phyloP scores from a whole-genome alignment of 2,329 filamentous ascomycete genomes.

The Beauveria sp. region DNA sequence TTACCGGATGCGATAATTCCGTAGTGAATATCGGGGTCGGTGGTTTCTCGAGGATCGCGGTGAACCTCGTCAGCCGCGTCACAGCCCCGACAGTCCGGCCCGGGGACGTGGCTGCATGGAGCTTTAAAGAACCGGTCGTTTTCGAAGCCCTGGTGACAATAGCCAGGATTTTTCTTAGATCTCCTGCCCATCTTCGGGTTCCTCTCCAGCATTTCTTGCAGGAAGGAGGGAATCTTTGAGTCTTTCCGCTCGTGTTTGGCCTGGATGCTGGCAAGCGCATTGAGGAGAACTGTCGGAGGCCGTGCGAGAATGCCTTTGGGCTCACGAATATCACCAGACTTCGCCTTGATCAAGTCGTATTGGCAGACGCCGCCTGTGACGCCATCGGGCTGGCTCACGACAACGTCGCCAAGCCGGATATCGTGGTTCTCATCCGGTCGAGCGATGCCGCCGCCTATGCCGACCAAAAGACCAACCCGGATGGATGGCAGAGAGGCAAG shows the following conservation, averaged over 20 bases:
- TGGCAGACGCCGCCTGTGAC: constrained; percentile 16
- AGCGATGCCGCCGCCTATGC: constrained; percentile 13
- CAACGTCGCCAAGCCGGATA: constrained; percentile 21
- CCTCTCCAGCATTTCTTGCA: too few species aligned
- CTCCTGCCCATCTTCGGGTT: not conserved
- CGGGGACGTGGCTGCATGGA: not conserved
- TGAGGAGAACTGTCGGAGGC: too few species aligned
- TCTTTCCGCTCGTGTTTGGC: too few species aligned
- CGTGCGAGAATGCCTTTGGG: too few species aligned
- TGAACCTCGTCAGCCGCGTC: not conserved
- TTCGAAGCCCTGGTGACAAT: constrained; percentile 10
- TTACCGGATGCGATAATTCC: constrained; percentile 20
- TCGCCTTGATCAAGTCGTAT: constrained; percentile 18
- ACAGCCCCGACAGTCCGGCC: constrained; percentile 9
- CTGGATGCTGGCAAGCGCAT: too few species aligned
- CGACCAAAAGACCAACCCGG: constrained; percentile 13
- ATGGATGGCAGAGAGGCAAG: constrained; percentile 14
- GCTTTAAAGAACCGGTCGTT: constrained; percentile 15
- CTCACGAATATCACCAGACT: not conserved
- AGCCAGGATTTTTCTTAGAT: constrained; percentile 6
- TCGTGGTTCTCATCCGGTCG: constrained; percentile 9
- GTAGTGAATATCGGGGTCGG: constrained; percentile 16
- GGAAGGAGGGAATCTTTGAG: too few species aligned
- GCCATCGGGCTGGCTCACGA: constrained; percentile 17
- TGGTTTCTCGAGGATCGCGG: constrained; percentile 1